Percentiles rank a stretch among this genome's conserved stretches.
phyloP scores from a whole-genome alignment of 371 early-diverging fungal species.

The Cokeromyces recurvatus region DNA sequence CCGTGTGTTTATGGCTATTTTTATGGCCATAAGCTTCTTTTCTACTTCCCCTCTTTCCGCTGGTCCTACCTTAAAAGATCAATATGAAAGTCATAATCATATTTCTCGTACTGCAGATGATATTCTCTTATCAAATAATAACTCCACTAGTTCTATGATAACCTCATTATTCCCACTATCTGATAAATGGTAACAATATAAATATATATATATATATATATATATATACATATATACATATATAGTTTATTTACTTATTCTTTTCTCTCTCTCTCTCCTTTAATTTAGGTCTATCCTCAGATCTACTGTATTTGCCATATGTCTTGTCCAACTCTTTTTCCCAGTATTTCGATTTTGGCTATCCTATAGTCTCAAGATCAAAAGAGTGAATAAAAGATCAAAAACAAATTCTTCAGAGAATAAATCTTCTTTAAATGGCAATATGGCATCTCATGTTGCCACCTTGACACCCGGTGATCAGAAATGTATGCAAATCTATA shows the following conservation, averaged over 20 bases:
- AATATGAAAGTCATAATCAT: constrained; percentile 40
- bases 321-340: constrained; percentile 27
- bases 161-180: constrained; percentile 18
- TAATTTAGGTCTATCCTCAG: constrained; percentile 21
- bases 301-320: constrained; percentile 27
- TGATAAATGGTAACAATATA: constrained; percentile 29
- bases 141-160: background rate
- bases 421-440: constrained; percentile 10
- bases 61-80: constrained; percentile 29
- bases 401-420: background rate
- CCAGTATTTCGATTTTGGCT: constrained; percentile 26
- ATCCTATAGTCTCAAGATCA: constrained; percentile 15
- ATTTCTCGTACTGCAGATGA: constrained; percentile 29
- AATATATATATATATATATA: no score
- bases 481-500: constrained; percentile 38
- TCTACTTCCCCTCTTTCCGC: constrained; percentile 41
- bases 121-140: background rate
- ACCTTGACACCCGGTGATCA: constrained; percentile 36
- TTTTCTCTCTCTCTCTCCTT: background rate
- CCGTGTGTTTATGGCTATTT: constrained; percentile 45
- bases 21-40: constrained; percentile 41
- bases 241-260: background rate
- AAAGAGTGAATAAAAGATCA: constrained; percentile 13
- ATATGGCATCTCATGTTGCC: constrained; percentile 11
- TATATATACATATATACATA: no score